These are phyloP conservation scores for Vigna trinervia DNA, from an alignment of 306 rosid species.

Conservation along the genomic window DNA sequence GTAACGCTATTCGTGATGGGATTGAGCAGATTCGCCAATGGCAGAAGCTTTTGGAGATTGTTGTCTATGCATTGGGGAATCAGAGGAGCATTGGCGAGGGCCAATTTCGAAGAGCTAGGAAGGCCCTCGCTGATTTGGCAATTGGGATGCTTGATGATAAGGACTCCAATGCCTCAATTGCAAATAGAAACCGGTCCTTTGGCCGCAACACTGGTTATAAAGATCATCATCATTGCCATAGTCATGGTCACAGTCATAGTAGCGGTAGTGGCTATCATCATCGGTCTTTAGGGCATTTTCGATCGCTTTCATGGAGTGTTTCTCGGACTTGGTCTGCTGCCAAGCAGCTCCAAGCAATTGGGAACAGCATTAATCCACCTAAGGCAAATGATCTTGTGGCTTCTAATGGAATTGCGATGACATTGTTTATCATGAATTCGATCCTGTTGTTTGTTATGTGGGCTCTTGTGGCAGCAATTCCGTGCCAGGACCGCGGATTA, in stretches of 20 bases:
- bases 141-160: constrained; percentile 86
- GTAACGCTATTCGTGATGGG: constrained; percentile 89
- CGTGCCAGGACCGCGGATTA: constrained; percentile 96
- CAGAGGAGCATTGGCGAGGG: constrained; percentile 79
- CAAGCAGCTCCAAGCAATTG: constrained; percentile 87
- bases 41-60: constrained; percentile 84
- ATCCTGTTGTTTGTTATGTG: constrained; percentile 79
- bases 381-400: constrained; percentile 66
- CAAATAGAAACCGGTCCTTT: constrained; percentile 83
- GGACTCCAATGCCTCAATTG: constrained; percentile 57
- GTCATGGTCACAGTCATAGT: background rate
- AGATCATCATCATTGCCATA: constrained; percentile 39
- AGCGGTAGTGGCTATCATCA: constrained; percentile 30
- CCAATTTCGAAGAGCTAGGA: constrained; percentile 90
- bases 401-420: constrained; percentile 67
- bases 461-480: constrained; percentile 95
- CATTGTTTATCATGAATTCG: constrained; percentile 69
- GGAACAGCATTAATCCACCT: constrained; percentile 68
- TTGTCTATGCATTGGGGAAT: constrained; percentile 63
- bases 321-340: constrained; percentile 96
- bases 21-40: constrained; percentile 86
- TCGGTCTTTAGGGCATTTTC: constrained; percentile 67
- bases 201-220: constrained; percentile 57
- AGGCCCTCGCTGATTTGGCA: constrained; percentile 78
- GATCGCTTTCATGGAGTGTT: constrained; percentile 92